These are phyloP conservation scores for Capronia epimyces DNA, from an alignment of 2,329 filamentous ascomycete species.

Conservation along the genomic window DNA sequence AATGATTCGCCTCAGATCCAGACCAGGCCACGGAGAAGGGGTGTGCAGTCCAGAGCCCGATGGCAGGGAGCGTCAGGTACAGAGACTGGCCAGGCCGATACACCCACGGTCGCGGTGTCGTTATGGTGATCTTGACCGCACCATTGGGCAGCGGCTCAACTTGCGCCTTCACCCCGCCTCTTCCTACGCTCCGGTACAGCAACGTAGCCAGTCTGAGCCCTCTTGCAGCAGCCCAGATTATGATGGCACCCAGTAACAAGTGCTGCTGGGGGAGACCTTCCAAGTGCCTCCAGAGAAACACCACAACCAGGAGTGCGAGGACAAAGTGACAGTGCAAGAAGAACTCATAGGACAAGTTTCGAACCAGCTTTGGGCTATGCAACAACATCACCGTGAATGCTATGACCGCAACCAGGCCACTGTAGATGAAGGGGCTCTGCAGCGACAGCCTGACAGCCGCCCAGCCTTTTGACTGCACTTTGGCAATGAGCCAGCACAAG, in stretches of 20 bases:
- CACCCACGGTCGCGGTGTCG: constrained; percentile 60
- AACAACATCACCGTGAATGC: constrained; percentile 63
- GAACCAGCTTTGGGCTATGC: constrained; percentile 68
- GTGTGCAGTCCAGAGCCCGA: constrained; percentile 67
- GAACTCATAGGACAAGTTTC: constrained; percentile 95
- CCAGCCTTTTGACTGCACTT: constrained; percentile 45
- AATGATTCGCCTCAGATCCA: constrained; percentile 48
- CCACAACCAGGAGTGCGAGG: constrained; percentile 62
- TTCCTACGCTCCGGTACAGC: constrained; percentile 58
- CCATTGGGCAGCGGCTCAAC: constrained; percentile 66
- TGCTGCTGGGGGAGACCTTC: constrained; percentile 63
- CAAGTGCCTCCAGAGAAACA: constrained; percentile 73
- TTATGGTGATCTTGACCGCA: constrained; percentile 63
- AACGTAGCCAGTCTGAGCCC: constrained; percentile 58
- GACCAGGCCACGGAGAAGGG: constrained; percentile 76
- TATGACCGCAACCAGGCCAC: constrained; percentile 43
- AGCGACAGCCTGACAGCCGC: constrained; percentile 32
- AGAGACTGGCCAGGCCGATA: constrained; percentile 67
- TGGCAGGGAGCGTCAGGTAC: constrained; percentile 63
- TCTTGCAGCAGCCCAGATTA: constrained; percentile 73
- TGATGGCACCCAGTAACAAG: constrained; percentile 67
- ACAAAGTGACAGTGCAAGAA: constrained; percentile 84
- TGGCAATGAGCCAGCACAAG: constrained; percentile 67
- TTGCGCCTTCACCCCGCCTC: constrained; percentile 58
- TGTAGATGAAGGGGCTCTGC: constrained; percentile 33